phyloP scores from a whole-genome alignment of 148 eudicot species.

The Rhododendron molle region DNA sequence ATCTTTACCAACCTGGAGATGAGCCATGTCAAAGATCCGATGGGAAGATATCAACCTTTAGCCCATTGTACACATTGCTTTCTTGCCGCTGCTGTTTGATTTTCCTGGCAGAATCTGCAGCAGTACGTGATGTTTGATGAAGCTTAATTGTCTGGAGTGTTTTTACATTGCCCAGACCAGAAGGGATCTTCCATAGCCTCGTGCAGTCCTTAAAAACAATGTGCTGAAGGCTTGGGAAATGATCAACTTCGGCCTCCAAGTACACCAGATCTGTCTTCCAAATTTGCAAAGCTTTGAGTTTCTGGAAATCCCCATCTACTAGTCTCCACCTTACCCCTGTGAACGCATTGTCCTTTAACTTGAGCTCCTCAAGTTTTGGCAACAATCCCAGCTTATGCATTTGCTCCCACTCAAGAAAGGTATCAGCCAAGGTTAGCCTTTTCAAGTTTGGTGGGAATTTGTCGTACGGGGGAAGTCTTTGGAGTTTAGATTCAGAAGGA shows the following conservation, averaged over 20 bases:
- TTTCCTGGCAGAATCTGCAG: conserved; percentile 10
- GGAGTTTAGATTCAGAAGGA: conserved; percentile 12
- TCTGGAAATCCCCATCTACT: background rate
- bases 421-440: conserved; percentile 16
- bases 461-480: conserved; percentile 21
- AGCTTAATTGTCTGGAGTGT: conserved; percentile 1
- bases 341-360: conserved; percentile 14
- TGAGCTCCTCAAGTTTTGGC: conserved; percentile 28
- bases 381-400: conserved; percentile 21
- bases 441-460: conserved; percentile 31
- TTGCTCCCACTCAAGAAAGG: conserved; percentile 17
- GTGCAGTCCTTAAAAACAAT: background rate
- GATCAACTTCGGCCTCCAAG: background rate
- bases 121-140: background rate
- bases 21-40: conserved; percentile 15
- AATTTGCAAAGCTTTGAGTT: background rate
- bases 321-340: background rate
- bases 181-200: conserved; percentile 7
- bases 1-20: conserved; percentile 68
- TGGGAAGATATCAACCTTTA: conserved; percentile 10
- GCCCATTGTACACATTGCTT: background rate
- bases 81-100: background rate
- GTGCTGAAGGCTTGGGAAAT: background rate
- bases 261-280: background rate
- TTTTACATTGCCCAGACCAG: conserved; percentile 10